A percentile compares a stretch with the other conserved stretches of the same genome.
phyloP scores from a whole-genome alignment of 768 basidiomycete species.

The Fomitopsis pulvina region DNA sequence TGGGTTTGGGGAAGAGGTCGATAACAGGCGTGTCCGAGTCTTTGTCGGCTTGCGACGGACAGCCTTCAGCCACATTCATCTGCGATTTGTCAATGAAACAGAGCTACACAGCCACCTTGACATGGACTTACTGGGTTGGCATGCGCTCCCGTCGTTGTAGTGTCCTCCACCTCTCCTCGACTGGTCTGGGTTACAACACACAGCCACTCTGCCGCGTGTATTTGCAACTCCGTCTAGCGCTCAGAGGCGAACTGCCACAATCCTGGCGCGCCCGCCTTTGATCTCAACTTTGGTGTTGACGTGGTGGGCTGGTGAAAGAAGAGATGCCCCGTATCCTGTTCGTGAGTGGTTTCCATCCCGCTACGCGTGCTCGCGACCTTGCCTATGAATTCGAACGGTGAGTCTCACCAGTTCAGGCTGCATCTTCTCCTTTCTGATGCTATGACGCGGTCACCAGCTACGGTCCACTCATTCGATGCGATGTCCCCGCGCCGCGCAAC shows the following conservation, averaged over 20 bases:
- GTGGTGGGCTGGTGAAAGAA: slow-evolving; percentile 2
- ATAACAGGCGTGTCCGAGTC: not conserved
- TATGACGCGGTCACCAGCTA: slow-evolving; percentile 39
- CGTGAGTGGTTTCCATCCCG: slow-evolving; percentile 78
- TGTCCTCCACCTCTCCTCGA: too few species aligned
- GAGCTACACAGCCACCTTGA: too few species aligned
- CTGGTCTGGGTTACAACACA: too few species aligned
- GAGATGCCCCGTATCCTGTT: slow-evolving; percentile 79
- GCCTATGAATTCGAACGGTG: slow-evolving; percentile 87
- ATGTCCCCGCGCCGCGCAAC: slow-evolving; percentile 83
- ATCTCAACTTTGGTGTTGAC: slow-evolving; percentile 1
- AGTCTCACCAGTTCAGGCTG: slow-evolving; percentile 5
- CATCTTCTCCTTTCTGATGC: not conserved
- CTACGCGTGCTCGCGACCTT: slow-evolving; percentile 78
- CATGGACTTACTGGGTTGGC: not conserved
- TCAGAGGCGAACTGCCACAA: not conserved
- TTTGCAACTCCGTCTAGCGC: slow-evolving; percentile 1
- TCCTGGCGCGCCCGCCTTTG: not conserved
- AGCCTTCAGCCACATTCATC: slow-evolving; percentile 15
- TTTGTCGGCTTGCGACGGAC: not conserved
- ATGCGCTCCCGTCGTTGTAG: too few species aligned
- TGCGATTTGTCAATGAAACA: too few species aligned
- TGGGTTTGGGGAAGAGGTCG: not conserved
- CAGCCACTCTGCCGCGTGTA: not conserved
- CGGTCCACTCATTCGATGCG: slow-evolving; percentile 81